Conservation (phyloP, 495 filamentous ascomycete species). For the Hypoxylon subgilvum region DNA sequence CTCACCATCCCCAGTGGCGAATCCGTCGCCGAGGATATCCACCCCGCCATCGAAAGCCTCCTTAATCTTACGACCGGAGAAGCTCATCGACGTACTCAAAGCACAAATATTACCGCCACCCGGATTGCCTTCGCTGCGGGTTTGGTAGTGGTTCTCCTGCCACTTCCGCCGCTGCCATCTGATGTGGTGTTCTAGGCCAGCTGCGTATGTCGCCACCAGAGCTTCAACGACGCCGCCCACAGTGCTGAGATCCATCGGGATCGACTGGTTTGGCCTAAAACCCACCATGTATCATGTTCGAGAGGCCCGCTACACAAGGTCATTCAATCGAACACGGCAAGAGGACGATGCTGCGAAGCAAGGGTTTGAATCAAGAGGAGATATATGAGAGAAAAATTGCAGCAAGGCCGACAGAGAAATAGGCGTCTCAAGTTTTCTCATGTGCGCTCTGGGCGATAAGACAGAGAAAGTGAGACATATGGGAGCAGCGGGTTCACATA, state of each 20-base stretch:
- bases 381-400: not conserved
- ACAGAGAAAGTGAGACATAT: constrained; percentile 18
- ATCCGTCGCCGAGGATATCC: constrained; percentile 46
- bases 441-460: constrained; percentile 12
- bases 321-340: not conserved
- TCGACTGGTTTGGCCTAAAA: constrained; percentile 13
- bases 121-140: constrained; percentile 15
- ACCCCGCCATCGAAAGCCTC: constrained; percentile 44
- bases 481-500: constrained; percentile 8
- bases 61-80: constrained; percentile 42
- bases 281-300: constrained; percentile 4
- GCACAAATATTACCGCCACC: constrained; percentile 33
- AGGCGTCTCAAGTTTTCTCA: not conserved
- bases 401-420: not conserved
- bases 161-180: constrained; percentile 42
- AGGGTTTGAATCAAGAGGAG: not conserved
- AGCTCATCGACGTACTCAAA: constrained; percentile 42
- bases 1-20: constrained; percentile 46
- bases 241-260: constrained; percentile 41
- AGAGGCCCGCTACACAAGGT: constrained; percentile 1
- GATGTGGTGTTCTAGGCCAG: constrained; percentile 45
- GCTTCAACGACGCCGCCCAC: constrained; percentile 41
- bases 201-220: constrained; percentile 41
- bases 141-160: constrained; percentile 30
- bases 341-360: not conserved